phyloP scores from a whole-genome alignment of 768 basidiomycete species.

The Xanthoconium purpureum region DNA sequence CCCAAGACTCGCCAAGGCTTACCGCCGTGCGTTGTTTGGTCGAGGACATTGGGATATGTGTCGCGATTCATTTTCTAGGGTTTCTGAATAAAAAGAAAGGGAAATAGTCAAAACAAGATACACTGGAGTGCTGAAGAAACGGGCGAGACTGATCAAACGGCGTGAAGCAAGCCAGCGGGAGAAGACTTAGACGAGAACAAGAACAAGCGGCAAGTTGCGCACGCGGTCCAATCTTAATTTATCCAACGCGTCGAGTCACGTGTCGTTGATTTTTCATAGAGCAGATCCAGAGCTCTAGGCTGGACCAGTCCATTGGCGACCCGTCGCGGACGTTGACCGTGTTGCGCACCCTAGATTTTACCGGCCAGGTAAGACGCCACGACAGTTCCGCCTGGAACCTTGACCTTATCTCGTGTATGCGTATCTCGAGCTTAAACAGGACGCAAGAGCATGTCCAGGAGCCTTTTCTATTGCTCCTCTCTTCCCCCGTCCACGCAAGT shows the following conservation, averaged over 20 bases:
- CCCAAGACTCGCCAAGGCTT: conserved; percentile 7
- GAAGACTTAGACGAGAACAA: conserved; percentile 26
- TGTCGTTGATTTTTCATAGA: conserved; percentile 16
- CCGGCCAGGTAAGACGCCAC: conserved; percentile 7
- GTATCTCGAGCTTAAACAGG: not conserved
- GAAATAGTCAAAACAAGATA: conserved; percentile 9
- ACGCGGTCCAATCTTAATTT: conserved; percentile 16
- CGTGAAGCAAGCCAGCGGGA: conserved; percentile 26
- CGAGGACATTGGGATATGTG: conserved; percentile 40
- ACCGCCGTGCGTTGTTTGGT: conserved; percentile 37
- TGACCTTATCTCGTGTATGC: not conserved
- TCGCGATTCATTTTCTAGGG: conserved; percentile 29
- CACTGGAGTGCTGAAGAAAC: not conserved
- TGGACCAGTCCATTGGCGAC: not conserved
- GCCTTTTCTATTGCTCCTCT: conserved; percentile 43
- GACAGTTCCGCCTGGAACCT: not conserved
- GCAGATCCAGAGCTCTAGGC: not conserved
- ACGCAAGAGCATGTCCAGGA: conserved; percentile 34
- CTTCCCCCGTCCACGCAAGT: conserved; percentile 46
- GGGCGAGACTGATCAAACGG: conserved; percentile 12
- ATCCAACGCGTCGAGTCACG: conserved; percentile 31
- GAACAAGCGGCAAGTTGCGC: conserved; percentile 27
- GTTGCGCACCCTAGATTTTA: not conserved
- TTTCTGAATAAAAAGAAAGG: conserved; percentile 14
- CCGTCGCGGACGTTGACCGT: not conserved